Base-by-base conservation (phyloP, 257 asterid genomes). In the Solanum lycopersicoides region DNA sequence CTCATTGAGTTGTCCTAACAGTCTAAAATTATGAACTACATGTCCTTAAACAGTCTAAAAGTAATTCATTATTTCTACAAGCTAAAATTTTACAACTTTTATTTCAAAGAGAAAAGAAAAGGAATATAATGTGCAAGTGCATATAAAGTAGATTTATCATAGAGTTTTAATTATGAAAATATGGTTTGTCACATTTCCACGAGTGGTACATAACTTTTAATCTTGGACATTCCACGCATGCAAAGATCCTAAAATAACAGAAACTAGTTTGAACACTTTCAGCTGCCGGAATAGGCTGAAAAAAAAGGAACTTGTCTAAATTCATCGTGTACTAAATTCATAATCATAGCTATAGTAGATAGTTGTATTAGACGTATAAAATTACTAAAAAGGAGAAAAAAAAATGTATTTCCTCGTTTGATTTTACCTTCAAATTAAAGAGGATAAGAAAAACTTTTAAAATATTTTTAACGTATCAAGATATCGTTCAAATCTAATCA, bases 401-500 rank as follows among this genome's bases (percentile, higher is more conserved):
- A 21, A 6, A 66, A 10, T 66, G 25, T 30, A 66, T 6, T 66
- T 11, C 1, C 39, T 18, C 6, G 18, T 32, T 32, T 71, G 1
- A 32, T 32, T 69, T 30, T 6, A 69, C 18, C 12, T 28, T 15
- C 9, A 68, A 13, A 1, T 32, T 7, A 8, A 71, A 15, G 6
- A 69, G 4, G 9, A 0, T 32, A 28, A 5, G 1, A 15, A 28
- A 28, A n/a, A n/a, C n/a, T n/a, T 65, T 65, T 66, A 23, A n/a
- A 63, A 63, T 63, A 0, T 23, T 0, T 60, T 23, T 9, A 25
- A 65, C 5, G 0, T 50, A 50, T 50, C 3, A 50, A 50, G 0
- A 0, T 50, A 0, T 50, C 23, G 1, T 50, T 2, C 0, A 8
- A 50, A 50, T 2, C 0, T 50, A 5, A 6, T 50, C 9, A 50